Conservation (phyloP, 257 asterid genomes). For the Capsicum chinense region DNA sequence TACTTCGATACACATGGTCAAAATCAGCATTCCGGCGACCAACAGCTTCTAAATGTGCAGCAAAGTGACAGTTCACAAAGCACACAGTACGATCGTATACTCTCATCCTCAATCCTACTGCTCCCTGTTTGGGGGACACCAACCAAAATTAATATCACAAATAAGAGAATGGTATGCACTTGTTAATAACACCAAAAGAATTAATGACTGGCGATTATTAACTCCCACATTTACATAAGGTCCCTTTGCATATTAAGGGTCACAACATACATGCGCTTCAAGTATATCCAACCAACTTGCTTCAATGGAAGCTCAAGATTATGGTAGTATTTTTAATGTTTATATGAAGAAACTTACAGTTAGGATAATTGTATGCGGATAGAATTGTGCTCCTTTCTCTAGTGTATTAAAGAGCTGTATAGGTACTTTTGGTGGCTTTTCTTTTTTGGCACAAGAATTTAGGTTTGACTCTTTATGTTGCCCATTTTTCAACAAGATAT, state of each 20-base stretch:
- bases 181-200: conserved; percentile 7
- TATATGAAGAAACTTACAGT: conserved; percentile 23
- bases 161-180: conserved; percentile 3
- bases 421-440: background rate
- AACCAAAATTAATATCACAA: conserved; percentile 28
- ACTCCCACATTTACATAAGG: background rate
- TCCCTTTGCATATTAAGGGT: background rate
- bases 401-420: background rate
- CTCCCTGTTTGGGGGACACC: conserved; percentile 72
- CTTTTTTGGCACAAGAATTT: background rate
- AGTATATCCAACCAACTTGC: background rate
- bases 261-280: background rate
- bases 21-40: conserved; percentile 93
- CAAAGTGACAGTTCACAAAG: conserved; percentile 97
- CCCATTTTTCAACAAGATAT: background rate
- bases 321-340: background rate
- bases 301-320: conserved; percentile 13
- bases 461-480: background rate
- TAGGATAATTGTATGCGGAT: background rate
- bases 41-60: conserved; percentile 95
- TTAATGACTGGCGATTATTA: background rate
- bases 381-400: conserved; percentile 8
- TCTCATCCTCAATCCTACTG: conserved; percentile 97
- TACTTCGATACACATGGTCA: conserved; percentile 87
- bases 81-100: conserved; percentile 78